phyloP scores from a whole-genome alignment of 2,329 filamentous ascomycete species.

The Exserohilum turcica region DNA sequence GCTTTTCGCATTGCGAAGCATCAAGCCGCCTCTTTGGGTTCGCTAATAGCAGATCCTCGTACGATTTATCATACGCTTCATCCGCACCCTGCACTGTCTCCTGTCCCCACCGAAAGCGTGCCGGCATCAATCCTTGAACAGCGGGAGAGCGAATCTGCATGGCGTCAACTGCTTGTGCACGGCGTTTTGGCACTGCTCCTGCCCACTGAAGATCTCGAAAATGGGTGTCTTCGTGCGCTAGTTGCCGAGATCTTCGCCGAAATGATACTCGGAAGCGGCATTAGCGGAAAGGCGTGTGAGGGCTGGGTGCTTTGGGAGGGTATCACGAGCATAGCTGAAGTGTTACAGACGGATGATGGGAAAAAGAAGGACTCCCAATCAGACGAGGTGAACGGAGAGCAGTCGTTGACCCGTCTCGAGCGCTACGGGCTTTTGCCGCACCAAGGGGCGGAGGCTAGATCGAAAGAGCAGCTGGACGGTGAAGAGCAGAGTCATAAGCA shows the following conservation, averaged over 20 bases:
- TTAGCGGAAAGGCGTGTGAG: constrained; percentile 81
- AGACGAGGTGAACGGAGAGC: constrained; percentile 34
- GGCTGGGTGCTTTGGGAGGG: constrained; percentile 88
- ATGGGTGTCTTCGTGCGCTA: constrained; percentile 80
- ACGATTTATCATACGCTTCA: constrained; percentile 82
- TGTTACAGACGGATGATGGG: constrained; percentile 46
- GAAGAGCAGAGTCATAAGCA: constrained; percentile 23
- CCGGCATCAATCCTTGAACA: constrained; percentile 63
- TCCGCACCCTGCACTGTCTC: constrained; percentile 79
- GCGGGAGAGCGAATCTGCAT: constrained; percentile 76
- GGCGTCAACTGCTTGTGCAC: constrained; percentile 86
- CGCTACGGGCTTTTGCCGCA: constrained; percentile 60
- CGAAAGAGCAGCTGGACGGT: constrained; percentile 22
- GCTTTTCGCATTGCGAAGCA: constrained; percentile 72
- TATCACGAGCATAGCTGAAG: constrained; percentile 71
- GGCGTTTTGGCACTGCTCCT: constrained; percentile 81
- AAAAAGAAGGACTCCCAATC: constrained; percentile 36
- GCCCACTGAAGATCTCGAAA: constrained; percentile 90
- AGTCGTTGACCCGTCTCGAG: constrained; percentile 55
- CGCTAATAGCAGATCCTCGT: constrained; percentile 66
- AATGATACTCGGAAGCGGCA: constrained; percentile 81
- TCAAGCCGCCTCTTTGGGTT: constrained; percentile 61
- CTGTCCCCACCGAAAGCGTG: constrained; percentile 67
- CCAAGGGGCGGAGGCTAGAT: constrained; percentile 34
- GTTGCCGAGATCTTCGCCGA: constrained; percentile 89